Conservation (phyloP, 2,329 filamentous ascomycete genomes). For the Rhynchosporium graminicola region DNA sequence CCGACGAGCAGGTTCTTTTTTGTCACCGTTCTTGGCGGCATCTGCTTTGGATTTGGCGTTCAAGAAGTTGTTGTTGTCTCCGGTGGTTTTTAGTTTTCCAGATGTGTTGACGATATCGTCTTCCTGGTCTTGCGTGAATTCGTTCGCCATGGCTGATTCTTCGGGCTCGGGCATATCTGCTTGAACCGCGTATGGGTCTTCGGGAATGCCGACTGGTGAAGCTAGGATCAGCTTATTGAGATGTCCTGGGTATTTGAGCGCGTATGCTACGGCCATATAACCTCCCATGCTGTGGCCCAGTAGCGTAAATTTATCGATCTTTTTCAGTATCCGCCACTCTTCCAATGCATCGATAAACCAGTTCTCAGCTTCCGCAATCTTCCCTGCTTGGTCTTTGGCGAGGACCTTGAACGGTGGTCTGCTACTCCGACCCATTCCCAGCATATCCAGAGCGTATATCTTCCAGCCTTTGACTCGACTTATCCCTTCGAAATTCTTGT, state of each 20-base stretch:
- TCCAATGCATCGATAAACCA: constrained; percentile 97
- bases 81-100: constrained; percentile 37
- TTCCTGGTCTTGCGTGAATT: constrained; percentile 76
- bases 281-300: constrained; percentile 92
- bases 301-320: constrained; percentile 90
- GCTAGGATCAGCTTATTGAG: constrained; percentile 96
- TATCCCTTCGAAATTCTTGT: constrained; percentile 93
- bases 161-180: constrained; percentile 77
- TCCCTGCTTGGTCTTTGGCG: constrained; percentile 76
- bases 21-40: constrained; percentile 39
- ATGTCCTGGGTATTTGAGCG: constrained; percentile 91
- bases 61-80: constrained; percentile 53
- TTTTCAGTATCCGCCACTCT: constrained; percentile 87
- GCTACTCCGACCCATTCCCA: constrained; percentile 90
- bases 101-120: constrained; percentile 46
- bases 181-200: constrained; percentile 86
- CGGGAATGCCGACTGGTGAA: constrained; percentile 90
- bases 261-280: constrained; percentile 93
- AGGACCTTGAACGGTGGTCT: constrained; percentile 82
- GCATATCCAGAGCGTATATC: constrained; percentile 89
- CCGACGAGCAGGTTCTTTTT: constrained; percentile 43
- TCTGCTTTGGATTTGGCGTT: constrained; percentile 48
- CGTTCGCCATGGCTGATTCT: constrained; percentile 71
- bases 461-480: constrained; percentile 80
- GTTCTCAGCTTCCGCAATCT: constrained; percentile 84